Evolutionary conservation across 257 asterid species (phyloP), one percentile per base, ranked within the genome.

Genomic region (Mitragyna speciosa): DNA sequence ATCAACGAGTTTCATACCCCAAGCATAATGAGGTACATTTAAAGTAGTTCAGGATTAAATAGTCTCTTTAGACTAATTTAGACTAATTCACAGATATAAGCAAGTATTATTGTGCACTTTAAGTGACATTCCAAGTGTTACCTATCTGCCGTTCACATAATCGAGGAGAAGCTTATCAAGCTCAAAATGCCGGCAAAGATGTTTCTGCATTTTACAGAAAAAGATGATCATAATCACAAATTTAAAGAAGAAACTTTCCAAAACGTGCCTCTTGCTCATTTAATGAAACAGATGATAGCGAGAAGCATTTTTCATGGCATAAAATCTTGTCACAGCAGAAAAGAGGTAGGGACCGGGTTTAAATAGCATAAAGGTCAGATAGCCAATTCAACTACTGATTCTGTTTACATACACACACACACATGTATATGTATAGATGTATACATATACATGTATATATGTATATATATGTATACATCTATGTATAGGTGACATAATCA

Each of bases 121-220:
- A 36, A 36, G 39, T 36, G 39, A 8, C 6, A 5, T 30, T 52
- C 61, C 47, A 33, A 17, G 36, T 33, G 41, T 84, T 85, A 87
- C 92, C 96, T 93, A 94, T 87, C 88, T 94, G 45, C 89, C 91
- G 71, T 88, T 88, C 72, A 92, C 90, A 82, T 94, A 92, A 77
- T 94, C 97, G 41, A 94, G 87, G 49, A 94, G 90, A 82, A 85
- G 91, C 87, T 91, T 90, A 82, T 94, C 98, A 6, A 94, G 98
- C 93, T 90, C 97, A 88, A 94, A 94, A 85, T 89, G 97, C 70
- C 89, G 89, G 93, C 98, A 92, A 72, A 94, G 80, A 82, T 82
- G 84, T 87, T 87, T 91, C 98, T 94, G 98, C 90, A 80, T 72
- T 10, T 70, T 73, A 80, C 12, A 51, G n/a, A 76, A 39, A 65